Evolutionary conservation across 148 eudicot genomes (phyloP), one percentile per base, ranked within the genome.

Genomic region (Silene uniflora): DNA sequence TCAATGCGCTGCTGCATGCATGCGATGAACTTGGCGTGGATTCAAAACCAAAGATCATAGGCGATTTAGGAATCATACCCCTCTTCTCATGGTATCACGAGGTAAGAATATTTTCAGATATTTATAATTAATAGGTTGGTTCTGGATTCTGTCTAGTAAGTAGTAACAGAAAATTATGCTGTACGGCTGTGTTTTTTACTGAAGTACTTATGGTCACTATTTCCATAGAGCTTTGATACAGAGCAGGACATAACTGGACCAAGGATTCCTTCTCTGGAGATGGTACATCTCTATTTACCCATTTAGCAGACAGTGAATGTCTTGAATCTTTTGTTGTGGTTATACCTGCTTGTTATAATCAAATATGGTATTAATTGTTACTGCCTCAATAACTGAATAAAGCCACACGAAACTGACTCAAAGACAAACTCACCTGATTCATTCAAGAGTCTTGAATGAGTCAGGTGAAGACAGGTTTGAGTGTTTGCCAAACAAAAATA

Each of bases 71-170:
- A 77, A 76, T 89, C 83, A 83, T 89, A 79, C 93, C 90, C 56
- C 73, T 89, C 64, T 87, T 81, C 72, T 89, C 93, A 22, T 89
- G 93, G 93, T 84, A 89, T 71, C 93, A 89, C 59, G 86, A 89
- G 90, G 93, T 89, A 62, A 67, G 65, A 54, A n/a, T 39, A 72
- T 46, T 23, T 27, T 21, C 6, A 0, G 7, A 2, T 39, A 25
- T 61, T 60, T 54, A 56, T 64, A 69, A 7, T 71, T 65, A 10
- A 42, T 71, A 22, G 32, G 32, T 64, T 27, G 52, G 62, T 19
- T 59, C 69, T 74, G 73, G 39, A 61, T 56, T 68, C 54, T 47
- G n/a, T 64, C 22, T 75, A 35, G 35, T 75, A 54, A 29, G 17
- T 75, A 35, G 35, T 75, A 54, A 29, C 46, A 35, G 39, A 79